Evolutionary conservation across 2,329 filamentous ascomycete species (phyloP), one percentile per base, ranked within the genome.

Genomic region (Ploettnerulaceae sp.): DNA sequence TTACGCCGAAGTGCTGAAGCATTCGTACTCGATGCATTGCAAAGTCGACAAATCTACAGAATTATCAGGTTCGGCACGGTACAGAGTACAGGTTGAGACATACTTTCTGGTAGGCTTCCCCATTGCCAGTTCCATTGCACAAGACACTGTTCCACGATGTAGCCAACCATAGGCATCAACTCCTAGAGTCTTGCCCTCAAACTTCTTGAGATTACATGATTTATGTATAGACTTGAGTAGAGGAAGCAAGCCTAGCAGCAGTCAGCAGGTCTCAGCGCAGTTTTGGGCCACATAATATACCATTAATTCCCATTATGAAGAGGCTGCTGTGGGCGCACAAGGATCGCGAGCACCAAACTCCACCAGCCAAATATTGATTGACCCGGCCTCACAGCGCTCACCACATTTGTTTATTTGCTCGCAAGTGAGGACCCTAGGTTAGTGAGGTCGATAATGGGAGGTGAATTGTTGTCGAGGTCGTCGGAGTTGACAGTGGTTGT

Each of bases 141-240:
- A 97, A 39, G 87, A 79, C 55, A 94, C 83, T 36, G 89, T 89
- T 44, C 90, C 94, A 57, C 93, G 84, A 67, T 98, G 93, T 45
- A 98, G 81, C 93, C 94, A 98, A 65, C 91, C 93, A 74, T 98
- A 98, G 47, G 86, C 91, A 67, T 98, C 93, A 26, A 98, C 83
- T n/a, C 86, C 94, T 36, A 98, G 77, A 1, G 86, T 95, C 68
- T 95, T 83, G 41, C 91, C 93, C 9, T 78, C 71, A 66, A 86
- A 96, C 61, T 89, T 89, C 65, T 89, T 94, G 50, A 98, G 74
- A 58, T 88, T 86, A 40, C 81, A 86, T 62, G 86, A 86, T 62
- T 86, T 89, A 50, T 98, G 93, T 45, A 98, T 97, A 35, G 93
- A 97, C 69, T 97, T 97, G 51, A 98, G 81, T 50, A 97, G 75